Evolutionary conservation across 1,284 basidiomycete genomes (phyloP).

Genomic region (Coriolopsis trogii): DNA sequence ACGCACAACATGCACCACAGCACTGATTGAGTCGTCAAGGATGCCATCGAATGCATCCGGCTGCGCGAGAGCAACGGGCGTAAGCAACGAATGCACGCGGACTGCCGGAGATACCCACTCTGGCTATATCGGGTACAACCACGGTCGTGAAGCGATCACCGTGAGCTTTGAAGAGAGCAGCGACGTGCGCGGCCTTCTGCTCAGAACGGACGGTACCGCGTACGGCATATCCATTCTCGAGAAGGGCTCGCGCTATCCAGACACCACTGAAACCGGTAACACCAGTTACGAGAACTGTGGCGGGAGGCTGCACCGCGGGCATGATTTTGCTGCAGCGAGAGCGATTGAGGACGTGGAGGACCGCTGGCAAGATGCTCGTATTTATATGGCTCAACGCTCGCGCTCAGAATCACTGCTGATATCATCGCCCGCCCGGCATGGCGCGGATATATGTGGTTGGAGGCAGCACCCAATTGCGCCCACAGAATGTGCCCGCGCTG

Average conservation of each 20-base stretch:
- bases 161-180: conserved; percentile 45
- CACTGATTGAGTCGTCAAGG: conserved; percentile 7
- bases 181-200: conserved; percentile 48
- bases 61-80: neutral
- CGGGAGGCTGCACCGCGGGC: conserved; percentile 5
- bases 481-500: too few relatives aligned
- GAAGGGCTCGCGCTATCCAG: conserved; percentile 29
- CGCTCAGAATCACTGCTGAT: too few relatives aligned
- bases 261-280: conserved; percentile 30
- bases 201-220: conserved; percentile 32
- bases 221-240: conserved; percentile 39
- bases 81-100: too few relatives aligned
- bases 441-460: too few relatives aligned
- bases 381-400: too few relatives aligned
- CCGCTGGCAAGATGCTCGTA: too few relatives aligned
- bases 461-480: too few relatives aligned
- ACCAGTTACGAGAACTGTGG: conserved; percentile 6
- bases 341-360: too few relatives aligned
- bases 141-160: conserved; percentile 48
- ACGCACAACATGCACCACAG: conserved; percentile 42
- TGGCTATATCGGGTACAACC: conserved; percentile 33
- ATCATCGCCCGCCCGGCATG: too few relatives aligned
- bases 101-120: too few relatives aligned
- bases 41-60: conserved; percentile 4
- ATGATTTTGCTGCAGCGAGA: too few relatives aligned